Percentiles rank a stretch among this genome's conserved stretches.
Evolutionary conservation across 148 eudicot species (phyloP).

Genomic region (Rhododendron vialii): DNA sequence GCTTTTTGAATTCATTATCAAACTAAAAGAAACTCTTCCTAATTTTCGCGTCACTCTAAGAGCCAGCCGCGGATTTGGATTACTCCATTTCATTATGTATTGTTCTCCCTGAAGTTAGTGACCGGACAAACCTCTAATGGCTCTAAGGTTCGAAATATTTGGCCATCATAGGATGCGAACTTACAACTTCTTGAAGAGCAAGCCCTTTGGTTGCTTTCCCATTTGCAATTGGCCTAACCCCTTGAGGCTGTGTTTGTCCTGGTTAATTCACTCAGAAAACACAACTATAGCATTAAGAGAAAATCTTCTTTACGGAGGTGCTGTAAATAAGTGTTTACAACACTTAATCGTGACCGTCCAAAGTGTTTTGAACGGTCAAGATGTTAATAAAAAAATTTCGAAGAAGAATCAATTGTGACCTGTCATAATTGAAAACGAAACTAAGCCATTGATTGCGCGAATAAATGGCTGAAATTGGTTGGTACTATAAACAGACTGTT

Average conservation of each 20-base stretch:
- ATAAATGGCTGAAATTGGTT: rapidly evolving
- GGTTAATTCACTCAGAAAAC: neutral
- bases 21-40: neutral
- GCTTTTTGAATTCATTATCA: neutral
- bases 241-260: neutral
- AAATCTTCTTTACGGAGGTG: too few relatives aligned
- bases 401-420: too few relatives aligned
- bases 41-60: neutral
- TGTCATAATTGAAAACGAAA: too few relatives aligned
- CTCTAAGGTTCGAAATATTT: too few relatives aligned
- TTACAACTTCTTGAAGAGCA: neutral
- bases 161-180: too few relatives aligned
- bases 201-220: neutral
- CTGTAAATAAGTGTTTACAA: too few relatives aligned
- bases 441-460: rapidly evolving
- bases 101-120: neutral
- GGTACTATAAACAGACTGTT: too few relatives aligned
- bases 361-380: too few relatives aligned
- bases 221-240: neutral
- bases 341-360: too few relatives aligned
- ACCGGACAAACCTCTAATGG: too few relatives aligned
- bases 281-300: too few relatives aligned
- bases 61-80: neutral
- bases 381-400: too few relatives aligned
- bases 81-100: neutral